These are phyloP conservation scores for Hordeum pubiflorum DNA, from an alignment of 202 grass and related monocot species.

Conservation along the genomic window DNA sequence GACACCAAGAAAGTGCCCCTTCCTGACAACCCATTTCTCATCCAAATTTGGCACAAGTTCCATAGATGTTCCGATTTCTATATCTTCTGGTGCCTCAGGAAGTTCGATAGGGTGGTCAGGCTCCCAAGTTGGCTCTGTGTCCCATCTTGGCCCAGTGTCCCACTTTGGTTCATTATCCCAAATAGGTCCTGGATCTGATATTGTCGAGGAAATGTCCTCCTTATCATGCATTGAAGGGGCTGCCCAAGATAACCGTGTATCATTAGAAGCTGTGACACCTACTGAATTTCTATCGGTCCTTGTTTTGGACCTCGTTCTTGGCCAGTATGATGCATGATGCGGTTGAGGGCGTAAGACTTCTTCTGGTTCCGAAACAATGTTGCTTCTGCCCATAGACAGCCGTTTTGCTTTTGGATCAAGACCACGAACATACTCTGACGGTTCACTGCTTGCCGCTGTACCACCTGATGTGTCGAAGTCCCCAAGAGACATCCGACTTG, in stretches of 20 bases:
- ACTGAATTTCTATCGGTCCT: conserved; percentile 56
- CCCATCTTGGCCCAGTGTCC: conserved; percentile 73
- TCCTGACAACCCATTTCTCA: conserved; percentile 90
- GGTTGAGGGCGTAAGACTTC: conserved; percentile 78
- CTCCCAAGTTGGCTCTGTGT: conserved; percentile 50
- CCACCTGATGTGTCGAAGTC: conserved; percentile 51
- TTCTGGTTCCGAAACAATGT: conserved; percentile 87
- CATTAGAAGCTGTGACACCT: conserved; percentile 43
- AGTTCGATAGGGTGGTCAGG: conserved; percentile 51
- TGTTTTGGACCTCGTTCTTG: conserved; percentile 82
- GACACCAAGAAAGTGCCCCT: conserved; percentile 88
- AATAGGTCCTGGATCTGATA: conserved; percentile 88
- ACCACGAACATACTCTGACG: conserved; percentile 80
- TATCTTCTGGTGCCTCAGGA: conserved; percentile 41
- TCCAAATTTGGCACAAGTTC: conserved; percentile 91
- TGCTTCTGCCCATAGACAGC: conserved; percentile 64
- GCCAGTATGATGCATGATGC: conserved; percentile 72
- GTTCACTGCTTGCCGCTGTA: conserved; percentile 70
- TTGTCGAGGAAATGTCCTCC: conserved; percentile 91
- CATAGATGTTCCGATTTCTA: conserved; percentile 36
- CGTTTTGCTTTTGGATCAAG: conserved; percentile 83
- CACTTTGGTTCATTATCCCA: conserved; percentile 86
- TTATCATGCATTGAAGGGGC: conserved; percentile 68
- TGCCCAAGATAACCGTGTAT: conserved; percentile 60
- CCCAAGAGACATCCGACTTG: conserved; percentile 53